phyloP scores from a whole-genome alignment of 352 stramenopile species.

The Phytopythium mirpurense region DNA sequence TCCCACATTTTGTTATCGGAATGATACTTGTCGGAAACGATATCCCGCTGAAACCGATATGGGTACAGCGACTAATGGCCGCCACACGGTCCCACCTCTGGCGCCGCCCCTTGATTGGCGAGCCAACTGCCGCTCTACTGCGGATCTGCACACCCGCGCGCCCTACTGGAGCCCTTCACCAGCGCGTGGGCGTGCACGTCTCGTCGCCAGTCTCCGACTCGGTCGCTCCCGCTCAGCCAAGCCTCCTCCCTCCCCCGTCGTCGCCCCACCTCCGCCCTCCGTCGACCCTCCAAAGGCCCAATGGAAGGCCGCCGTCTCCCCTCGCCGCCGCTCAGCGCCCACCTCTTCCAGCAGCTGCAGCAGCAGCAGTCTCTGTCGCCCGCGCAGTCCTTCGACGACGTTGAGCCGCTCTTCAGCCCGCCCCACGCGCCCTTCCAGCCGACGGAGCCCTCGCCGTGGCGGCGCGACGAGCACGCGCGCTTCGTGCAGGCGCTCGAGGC shows the following conservation, averaged over 20 bases:
- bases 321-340: constrained; percentile 4
- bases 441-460: constrained; percentile 21
- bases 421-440: neutral
- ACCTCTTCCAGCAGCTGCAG: constrained; percentile 1
- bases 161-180: neutral
- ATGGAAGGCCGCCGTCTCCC: constrained; percentile 6
- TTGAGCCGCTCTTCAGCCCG: constrained; percentile 12
- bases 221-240: neutral
- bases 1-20: neutral
- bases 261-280: neutral
- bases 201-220: constrained; percentile 1
- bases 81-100: neutral
- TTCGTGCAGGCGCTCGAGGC: constrained; percentile 82
- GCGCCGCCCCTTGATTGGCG: neutral
- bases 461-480: constrained; percentile 60
- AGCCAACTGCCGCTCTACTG: neutral
- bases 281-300: neutral
- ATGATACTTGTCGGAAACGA: neutral
- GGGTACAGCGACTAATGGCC: constrained; percentile 1
- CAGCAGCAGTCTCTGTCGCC: neutral
- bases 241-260: neutral
- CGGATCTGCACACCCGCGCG: neutral
- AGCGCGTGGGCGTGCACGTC: neutral
- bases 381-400: constrained; percentile 7
- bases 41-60: neutral